phyloP scores from a whole-genome alignment of 805 yeast genomes.

The Yamadazyma olivae region DNA sequence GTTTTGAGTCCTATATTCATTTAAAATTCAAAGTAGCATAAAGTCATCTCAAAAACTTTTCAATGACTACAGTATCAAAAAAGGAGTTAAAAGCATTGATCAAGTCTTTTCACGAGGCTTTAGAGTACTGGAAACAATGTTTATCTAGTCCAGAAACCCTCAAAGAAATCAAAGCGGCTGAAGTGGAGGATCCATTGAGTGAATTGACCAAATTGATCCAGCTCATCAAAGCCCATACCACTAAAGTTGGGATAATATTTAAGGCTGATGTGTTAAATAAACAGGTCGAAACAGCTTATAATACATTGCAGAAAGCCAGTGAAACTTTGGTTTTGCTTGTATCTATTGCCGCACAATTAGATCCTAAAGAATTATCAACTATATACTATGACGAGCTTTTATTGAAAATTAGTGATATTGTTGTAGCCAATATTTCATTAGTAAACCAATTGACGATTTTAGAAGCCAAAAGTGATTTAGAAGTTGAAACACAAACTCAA shows the following conservation, averaged over 20 bases:
- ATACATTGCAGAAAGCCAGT: slow-evolving; percentile 45
- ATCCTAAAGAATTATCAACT: slow-evolving; percentile 27
- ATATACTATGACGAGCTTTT: slow-evolving; percentile 37
- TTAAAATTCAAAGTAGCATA: not conserved
- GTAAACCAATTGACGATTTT: slow-evolving; percentile 23
- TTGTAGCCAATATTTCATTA: slow-evolving; percentile 18
- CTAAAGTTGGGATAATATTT: slow-evolving; percentile 71
- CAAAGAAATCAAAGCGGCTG: slow-evolving; percentile 21
- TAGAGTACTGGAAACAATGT: slow-evolving; percentile 22
- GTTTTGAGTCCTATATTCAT: not conserved
- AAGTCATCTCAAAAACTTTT: not conserved
- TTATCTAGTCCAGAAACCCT: slow-evolving; percentile 10
- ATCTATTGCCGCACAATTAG: slow-evolving; percentile 38
- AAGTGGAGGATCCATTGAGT: slow-evolving; percentile 43
- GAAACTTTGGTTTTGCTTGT: slow-evolving; percentile 43
- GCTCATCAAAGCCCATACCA: slow-evolving; percentile 69
- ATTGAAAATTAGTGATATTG: slow-evolving; percentile 15
- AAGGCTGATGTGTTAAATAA: slow-evolving; percentile 49
- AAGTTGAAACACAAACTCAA: not conserved
- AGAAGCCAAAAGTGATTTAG: too few species aligned
- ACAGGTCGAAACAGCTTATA: slow-evolving; percentile 48
- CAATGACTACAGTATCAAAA: slow-evolving; percentile 13
- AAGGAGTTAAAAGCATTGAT: slow-evolving; percentile 9
- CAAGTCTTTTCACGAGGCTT: slow-evolving; percentile 27
- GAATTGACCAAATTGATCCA: slow-evolving; percentile 61